Base-by-base conservation (phyloP, 225 moss, liverwort and hornwort species). In the Sphagnum contortum region DNA sequence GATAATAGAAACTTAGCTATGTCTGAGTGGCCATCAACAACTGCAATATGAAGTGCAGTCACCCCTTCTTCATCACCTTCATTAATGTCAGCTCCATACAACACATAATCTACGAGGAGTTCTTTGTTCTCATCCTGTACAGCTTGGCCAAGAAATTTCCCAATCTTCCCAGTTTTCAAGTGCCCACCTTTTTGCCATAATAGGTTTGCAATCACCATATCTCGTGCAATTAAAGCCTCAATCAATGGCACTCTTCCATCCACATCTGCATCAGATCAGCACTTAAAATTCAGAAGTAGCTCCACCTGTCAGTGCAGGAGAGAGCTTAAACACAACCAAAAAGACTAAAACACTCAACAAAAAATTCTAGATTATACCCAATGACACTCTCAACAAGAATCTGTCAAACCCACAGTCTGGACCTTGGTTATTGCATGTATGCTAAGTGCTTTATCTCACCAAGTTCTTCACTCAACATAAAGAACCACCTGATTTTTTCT, bases 21-120 rank as follows among this genome's bases (percentile, higher is more conserved):
- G 51, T 68, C 8, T 48, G 58, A n/a, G 3, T 69, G 62, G 64
- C 84, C 81, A 5, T 87, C 69, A 48, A 72, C 51, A 46, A 89
- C 87, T 6, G 89, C 87, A 48, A 86, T 61, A 62, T 91, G 94
- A 12, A 94, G 79, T 48, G 91, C 85, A 3, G 94, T 91, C 10
- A 74, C 72, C 50, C 91, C 91, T 54, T 89, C 87, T 7, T 64
- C 46, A 60, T 84, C 81, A 5, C 4, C 48, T 13, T 87, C 78
- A 49, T 94, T 84, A 11, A 94, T 80, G 68, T 73, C 75, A 29
- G 80, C 78, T 7, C 84, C 91, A 64, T 81, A 85, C n/a, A 12
- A 59, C 44, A 91, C 57, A 13, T 87, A 87, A 13, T 89, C 87
- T 49, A 85, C 73, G 51, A 94, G 70, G 62, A 85, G 57, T 3